Evolutionary conservation across 2,329 filamentous ascomycete species (phyloP).

Genomic region (Fulvia fulva): DNA sequence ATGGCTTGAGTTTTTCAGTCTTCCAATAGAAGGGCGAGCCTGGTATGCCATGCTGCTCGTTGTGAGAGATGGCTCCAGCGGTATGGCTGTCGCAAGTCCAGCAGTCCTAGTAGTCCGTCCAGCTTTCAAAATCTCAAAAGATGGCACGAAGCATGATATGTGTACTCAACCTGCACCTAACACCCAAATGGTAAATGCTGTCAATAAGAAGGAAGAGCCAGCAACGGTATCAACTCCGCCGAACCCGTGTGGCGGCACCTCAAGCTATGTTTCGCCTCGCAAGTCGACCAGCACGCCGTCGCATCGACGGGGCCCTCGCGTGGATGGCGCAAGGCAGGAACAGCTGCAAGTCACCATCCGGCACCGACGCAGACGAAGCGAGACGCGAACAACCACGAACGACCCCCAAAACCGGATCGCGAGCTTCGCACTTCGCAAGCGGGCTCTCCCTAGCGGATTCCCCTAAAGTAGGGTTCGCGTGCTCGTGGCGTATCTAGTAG

Average conservation of each 20-base stretch:
- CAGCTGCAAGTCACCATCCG: not conserved
- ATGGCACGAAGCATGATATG: not conserved
- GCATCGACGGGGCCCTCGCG: not conserved
- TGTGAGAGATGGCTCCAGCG: no score
- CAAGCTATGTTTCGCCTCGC: not conserved
- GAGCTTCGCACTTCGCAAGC: not conserved
- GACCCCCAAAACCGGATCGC: not conserved
- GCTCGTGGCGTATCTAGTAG: not conserved
- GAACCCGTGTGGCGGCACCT: not conserved
- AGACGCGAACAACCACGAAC: not conserved
- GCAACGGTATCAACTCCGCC: not conserved
- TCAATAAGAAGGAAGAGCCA: not conserved
- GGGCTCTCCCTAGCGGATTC: not conserved
- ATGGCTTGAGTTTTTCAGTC: no score
- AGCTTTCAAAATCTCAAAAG: no score
- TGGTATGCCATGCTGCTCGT: no score
- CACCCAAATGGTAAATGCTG: not conserved
- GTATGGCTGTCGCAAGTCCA: no score
- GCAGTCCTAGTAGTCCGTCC: no score
- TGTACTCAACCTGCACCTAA: not conserved
- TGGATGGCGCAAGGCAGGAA: not conserved
- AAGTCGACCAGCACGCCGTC: not conserved
- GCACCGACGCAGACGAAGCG: not conserved
- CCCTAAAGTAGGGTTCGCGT: not conserved
- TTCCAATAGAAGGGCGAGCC: no score